Conservation (phyloP, 345 rosid genomes). For the thale cress (Arabidopsis thaliana) region DNA sequence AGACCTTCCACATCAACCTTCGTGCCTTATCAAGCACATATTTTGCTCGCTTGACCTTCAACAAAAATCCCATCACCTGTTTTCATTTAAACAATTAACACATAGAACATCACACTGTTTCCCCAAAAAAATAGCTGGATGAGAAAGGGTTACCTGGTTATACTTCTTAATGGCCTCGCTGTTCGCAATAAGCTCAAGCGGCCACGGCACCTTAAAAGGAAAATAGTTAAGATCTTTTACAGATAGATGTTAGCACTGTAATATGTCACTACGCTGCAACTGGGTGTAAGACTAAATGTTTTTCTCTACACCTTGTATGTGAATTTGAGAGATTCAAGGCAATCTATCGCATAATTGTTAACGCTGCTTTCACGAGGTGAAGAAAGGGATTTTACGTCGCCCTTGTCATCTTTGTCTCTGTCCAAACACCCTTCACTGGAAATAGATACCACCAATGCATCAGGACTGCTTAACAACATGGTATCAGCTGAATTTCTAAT, state of each 20-base stretch:
- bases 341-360: slow-evolving; percentile 73
- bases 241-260: slow-evolving; percentile 15
- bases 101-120: slow-evolving; percentile 17
- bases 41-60: slow-evolving; percentile 98
- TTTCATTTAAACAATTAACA: slow-evolving; percentile 43
- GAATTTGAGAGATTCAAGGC: slow-evolving; percentile 80
- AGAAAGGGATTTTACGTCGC: slow-evolving; percentile 48
- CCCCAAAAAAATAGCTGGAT: slow-evolving; percentile 33
- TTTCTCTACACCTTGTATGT: slow-evolving; percentile 69
- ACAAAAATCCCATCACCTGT: slow-evolving; percentile 91
- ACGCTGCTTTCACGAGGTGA: slow-evolving; percentile 57
- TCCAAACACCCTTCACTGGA: slow-evolving; percentile 57
- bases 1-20: slow-evolving; percentile 99
- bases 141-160: slow-evolving; percentile 71
- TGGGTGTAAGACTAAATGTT: slow-evolving; percentile 32
- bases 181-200: slow-evolving; percentile 95
- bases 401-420: slow-evolving; percentile 64
- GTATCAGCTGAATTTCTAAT: slow-evolving; percentile 94
- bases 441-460: slow-evolving; percentile 78
- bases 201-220: slow-evolving; percentile 87
- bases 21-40: slow-evolving; percentile 95
- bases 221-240: slow-evolving; percentile 3
- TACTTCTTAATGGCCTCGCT: slow-evolving; percentile 89
- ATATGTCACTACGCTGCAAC: slow-evolving; percentile 23
- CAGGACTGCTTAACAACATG: slow-evolving; percentile 75